Percentiles rank a stretch among this genome's conserved stretches.
Conservation (phyloP, 257 asterid species). For the Nyctanthes arbortristis region DNA sequence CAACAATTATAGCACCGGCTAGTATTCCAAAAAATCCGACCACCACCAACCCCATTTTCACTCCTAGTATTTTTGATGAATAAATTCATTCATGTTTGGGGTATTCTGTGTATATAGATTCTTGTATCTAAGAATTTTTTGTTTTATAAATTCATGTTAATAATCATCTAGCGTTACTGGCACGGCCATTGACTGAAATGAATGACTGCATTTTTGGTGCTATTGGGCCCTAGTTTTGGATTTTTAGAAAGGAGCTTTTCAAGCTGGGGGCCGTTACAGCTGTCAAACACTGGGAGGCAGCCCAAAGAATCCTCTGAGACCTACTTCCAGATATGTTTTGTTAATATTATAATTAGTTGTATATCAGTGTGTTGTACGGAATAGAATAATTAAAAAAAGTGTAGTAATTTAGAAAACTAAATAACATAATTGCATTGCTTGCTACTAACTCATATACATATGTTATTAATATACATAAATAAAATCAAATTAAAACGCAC, state of each 20-base stretch:
- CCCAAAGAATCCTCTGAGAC: too few species aligned
- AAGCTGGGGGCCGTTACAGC: too few species aligned
- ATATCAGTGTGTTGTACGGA: too few species aligned
- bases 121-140: neutral
- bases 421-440: too few species aligned
- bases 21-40: constrained; percentile 58
- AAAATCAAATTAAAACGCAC: too few species aligned
- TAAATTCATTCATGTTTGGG: neutral
- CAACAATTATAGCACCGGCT: constrained; percentile 55
- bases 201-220: constrained; percentile 38
- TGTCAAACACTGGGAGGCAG: too few species aligned
- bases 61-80: constrained; percentile 16
- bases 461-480: too few species aligned
- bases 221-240: constrained; percentile 28
- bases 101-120: constrained; percentile 10
- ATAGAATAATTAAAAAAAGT: too few species aligned
- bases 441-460: too few species aligned
- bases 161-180: constrained; percentile 29
- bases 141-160: neutral
- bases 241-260: neutral
- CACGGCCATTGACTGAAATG: constrained; percentile 26
- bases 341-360: too few species aligned
- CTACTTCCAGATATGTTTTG: too few species aligned
- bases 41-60: constrained; percentile 38
- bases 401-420: too few species aligned